Evolutionary conservation across 2,329 filamentous ascomycete genomes (phyloP).

Genomic region (Scedosporium dehoogii): DNA sequence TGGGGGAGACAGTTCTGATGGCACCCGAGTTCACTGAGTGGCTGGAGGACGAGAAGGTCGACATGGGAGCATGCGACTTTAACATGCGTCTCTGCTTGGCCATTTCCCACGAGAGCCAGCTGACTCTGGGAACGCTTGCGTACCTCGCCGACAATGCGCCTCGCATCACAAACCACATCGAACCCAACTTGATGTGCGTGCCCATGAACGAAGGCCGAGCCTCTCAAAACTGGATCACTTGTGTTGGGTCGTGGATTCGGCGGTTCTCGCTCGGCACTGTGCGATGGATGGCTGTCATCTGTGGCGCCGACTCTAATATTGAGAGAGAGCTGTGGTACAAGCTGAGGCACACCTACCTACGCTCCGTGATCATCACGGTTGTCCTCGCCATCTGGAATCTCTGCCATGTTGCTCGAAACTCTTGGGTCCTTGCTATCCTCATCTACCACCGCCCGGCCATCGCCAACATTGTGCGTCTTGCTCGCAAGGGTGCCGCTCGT

Average conservation of each 20-base stretch:
- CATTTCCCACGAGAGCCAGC: slow-evolving; percentile 7
- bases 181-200: slow-evolving; percentile 12
- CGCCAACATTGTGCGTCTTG: slow-evolving; percentile 21
- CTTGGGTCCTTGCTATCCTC: slow-evolving; percentile 21
- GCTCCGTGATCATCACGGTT: slow-evolving; percentile 15
- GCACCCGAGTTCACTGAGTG: slow-evolving; percentile 16
- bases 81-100: slow-evolving; percentile 12
- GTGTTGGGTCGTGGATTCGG: neutral
- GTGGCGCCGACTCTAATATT: slow-evolving; percentile 22
- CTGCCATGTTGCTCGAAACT: slow-evolving; percentile 20
- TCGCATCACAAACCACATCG: slow-evolving; percentile 9
- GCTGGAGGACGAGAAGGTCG: slow-evolving; percentile 14
- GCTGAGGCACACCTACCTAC: slow-evolving; percentile 16
- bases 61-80: slow-evolving; percentile 18
- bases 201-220: slow-evolving; percentile 13
- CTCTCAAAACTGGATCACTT: neutral
- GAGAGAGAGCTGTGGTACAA: slow-evolving; percentile 25
- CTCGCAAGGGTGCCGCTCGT: slow-evolving; percentile 20
- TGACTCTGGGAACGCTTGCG: slow-evolving; percentile 11
- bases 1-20: slow-evolving; percentile 14
- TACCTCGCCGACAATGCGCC: slow-evolving; percentile 2
- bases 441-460: slow-evolving; percentile 22
- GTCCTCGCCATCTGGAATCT: slow-evolving; percentile 21
- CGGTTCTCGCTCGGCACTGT: slow-evolving; percentile 6
- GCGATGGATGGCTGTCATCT: slow-evolving; percentile 24